Evolutionary conservation across 2,329 filamentous ascomycete genomes (phyloP).

Genomic region (Exophiala sideris): DNA sequence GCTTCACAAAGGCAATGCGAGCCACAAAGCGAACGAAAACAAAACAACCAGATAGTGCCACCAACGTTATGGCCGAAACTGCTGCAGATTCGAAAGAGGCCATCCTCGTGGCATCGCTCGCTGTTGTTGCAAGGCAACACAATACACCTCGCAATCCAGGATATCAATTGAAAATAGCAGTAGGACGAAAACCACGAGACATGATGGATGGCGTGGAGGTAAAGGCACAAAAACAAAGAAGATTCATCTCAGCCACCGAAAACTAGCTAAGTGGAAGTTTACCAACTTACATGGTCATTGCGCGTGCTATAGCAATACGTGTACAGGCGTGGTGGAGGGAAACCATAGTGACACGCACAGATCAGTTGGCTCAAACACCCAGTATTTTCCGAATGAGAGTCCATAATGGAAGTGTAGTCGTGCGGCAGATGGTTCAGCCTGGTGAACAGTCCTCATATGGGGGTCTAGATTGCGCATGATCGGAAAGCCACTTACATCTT

Average conservation of each 20-base stretch:
- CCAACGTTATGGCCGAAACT: constrained; percentile 12
- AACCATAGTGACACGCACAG: constrained; percentile 6
- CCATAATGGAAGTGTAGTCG: background rate
- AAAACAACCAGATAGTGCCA: constrained; percentile 13
- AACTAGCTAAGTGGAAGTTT: background rate
- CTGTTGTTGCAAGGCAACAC: background rate
- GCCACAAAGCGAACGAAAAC: constrained; percentile 9
- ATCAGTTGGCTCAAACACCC: constrained; percentile 3
- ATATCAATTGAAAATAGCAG: background rate
- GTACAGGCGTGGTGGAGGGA: background rate
- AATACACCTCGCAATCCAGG: background rate
- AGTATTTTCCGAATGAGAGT: background rate
- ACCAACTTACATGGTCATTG: constrained; percentile 8
- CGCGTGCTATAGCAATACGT: constrained; percentile 12
- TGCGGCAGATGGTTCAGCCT: background rate
- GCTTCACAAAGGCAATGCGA: constrained; percentile 15
- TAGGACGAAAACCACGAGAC: no score
- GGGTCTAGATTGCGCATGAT: no score
- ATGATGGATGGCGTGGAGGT: no score
- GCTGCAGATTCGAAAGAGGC: constrained; percentile 4
- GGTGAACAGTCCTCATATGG: background rate
- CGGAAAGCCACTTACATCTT: no score
- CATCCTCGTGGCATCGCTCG: constrained; percentile 12
- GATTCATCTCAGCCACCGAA: no score
- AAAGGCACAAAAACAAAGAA: no score